A percentile compares a stretch with the other conserved stretches of the same genome.
phyloP scores from a whole-genome alignment of 1,284 basidiomycete species.

The Boletus semigastroideus region DNA sequence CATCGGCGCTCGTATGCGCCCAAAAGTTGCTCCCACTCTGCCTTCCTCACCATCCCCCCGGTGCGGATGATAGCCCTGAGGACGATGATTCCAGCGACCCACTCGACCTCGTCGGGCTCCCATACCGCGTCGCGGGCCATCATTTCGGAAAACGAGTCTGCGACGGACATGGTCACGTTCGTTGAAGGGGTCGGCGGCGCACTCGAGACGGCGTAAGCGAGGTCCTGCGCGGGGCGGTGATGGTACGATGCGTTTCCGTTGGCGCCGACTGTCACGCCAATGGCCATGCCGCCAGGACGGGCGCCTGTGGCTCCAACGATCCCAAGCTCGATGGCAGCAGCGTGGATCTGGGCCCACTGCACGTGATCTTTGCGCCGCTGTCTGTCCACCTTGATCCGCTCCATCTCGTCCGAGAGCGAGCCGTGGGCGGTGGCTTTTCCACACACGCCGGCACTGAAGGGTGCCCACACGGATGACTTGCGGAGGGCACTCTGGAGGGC shows the following conservation, averaged over 20 bases:
- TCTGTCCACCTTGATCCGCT: constrained; percentile 54
- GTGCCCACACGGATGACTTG: constrained; percentile 50
- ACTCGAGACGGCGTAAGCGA: constrained; percentile 15
- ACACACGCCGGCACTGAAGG: constrained; percentile 5
- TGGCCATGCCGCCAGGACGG: background rate
- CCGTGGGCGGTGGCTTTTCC: constrained; percentile 2
- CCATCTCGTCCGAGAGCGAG: constrained; percentile 53
- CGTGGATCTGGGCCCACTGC: constrained; percentile 62
- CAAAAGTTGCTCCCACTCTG: constrained; percentile 51
- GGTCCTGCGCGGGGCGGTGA: constrained; percentile 15
- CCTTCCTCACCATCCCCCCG: constrained; percentile 41
- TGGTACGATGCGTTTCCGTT: constrained; percentile 16
- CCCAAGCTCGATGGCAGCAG: constrained; percentile 54
- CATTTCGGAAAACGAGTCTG: constrained; percentile 48
- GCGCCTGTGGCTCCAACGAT: constrained; percentile 24
- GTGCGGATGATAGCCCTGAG: constrained; percentile 52
- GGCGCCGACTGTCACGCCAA: constrained; percentile 1
- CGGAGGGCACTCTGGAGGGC: constrained; percentile 56
- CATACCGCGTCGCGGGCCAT: constrained; percentile 57
- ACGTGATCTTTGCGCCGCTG: constrained; percentile 58
- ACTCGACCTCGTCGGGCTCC: constrained; percentile 62
- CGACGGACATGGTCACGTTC: background rate
- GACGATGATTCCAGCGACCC: constrained; percentile 59
- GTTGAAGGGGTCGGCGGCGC: background rate
- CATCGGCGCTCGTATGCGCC: constrained; percentile 55